Evolutionary conservation across 768 basidiomycete species (phyloP), one percentile per base, ranked within the genome.

Genomic region (Collybiopsis luxurians): DNA sequence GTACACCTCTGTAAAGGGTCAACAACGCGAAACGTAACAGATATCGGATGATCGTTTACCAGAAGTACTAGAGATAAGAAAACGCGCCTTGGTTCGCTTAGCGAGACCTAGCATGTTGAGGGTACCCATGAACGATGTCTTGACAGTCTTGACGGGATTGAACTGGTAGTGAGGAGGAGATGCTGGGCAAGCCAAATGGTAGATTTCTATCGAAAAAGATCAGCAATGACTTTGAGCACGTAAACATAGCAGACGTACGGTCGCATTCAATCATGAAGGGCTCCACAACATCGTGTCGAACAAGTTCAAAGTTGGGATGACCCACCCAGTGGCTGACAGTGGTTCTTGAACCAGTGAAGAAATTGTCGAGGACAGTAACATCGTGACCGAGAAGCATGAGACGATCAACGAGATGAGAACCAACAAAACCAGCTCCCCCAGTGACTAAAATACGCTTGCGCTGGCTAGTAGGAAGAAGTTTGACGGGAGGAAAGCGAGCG

Each of bases 251-350:
- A 44, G 12, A 79, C 91, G 67, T 67, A 95, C 92, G 95, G 73
- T 99, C 97, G 61, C 95, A 96, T 71, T 99, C 97, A 71, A 97
- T 96, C 87, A 96, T 90, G 77, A 97, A 95, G 1, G 95, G 94
- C 66, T 98, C 90, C 42, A 98, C 89, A 23, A 99, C 90, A 68
- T 99, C 97, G 71, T 98, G 97, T 57, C 97, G 86, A 62, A 98
- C 92, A 75, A 99, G 79, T 74, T 98, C 96, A 64, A 99, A 99
- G 77, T 98, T 98, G 60, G 97, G 97, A 72, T 99, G 97, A 7
- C 97, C 97, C 57, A 94, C 80, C 94, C 94, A 96, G 65, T 94
- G 90, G 62, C 88, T 87, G 61, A 98, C 90, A 51, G 95, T 96
- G n/a, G 94, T 96, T 73, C 95, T 95, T 55, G 90, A 91, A 15